Base-by-base conservation (phyloP, 768 basidiomycete species). In the Boletus vermiculosoides region DNA sequence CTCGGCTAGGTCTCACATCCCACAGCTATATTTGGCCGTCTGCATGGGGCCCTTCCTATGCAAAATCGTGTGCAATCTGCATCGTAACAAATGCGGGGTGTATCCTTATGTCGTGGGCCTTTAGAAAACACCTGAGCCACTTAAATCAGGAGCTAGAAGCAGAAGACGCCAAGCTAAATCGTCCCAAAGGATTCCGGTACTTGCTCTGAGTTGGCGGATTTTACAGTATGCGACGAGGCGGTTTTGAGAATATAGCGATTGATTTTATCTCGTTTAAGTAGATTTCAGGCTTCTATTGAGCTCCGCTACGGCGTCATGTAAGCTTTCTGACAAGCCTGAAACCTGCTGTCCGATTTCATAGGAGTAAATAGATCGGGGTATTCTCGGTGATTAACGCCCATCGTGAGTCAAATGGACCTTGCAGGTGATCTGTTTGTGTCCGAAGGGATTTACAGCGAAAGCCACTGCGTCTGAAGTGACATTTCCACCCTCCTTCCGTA, bases 21-120 rank as follows among this genome's bases (percentile, higher is more conserved):
- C 37, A 40, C 56, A 83, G 84, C 22, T 88, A 88, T 64, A 73
- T 83, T 23, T 92, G 87, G 86, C 88, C 86, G 7, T 72, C 70
- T 44, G 60, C 70, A 5, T 92, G 88, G 88, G 88, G 86, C 4
- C 88, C 86, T 12, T 79, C 80, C 0, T 94, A 93, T 70, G 72
- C 72, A 13, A 77, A 80, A 42, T 89, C 88, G 2, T 94, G 85
- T 72, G 81, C 78, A 23, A 87, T 94, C 56, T 90, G 87, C 73
- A 85, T 88, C 44, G 74, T 80, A 51, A 78, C 80, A 57, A 83
- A 76, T 60, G 78, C 76, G 6, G 52, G 80, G 31, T 73, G 78
- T 8, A 81, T 84, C 34, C 60, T 80, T 28, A 77, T 86, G 73
- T 78, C 77, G 57, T 74, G 77, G 62, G 56, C 69, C n/a, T 82